Evolutionary conservation across 2,329 filamentous ascomycete species (phyloP).

Genomic region (Sporothrix schenckii): DNA sequence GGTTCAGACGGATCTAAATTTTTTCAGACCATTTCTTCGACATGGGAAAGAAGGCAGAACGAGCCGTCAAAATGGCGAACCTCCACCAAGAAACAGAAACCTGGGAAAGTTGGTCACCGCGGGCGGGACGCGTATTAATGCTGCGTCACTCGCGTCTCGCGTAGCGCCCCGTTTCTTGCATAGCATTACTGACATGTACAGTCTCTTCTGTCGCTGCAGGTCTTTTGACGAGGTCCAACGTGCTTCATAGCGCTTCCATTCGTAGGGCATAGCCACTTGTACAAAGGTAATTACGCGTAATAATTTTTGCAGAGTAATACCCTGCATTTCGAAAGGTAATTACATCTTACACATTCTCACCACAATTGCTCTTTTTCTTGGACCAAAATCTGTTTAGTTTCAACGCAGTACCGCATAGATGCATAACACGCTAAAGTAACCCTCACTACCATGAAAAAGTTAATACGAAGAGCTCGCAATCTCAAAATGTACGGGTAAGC

Average conservation of each 20-base stretch:
- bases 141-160: constrained; percentile 16
- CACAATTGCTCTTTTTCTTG: not conserved
- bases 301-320: not conserved
- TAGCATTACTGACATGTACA: not conserved
- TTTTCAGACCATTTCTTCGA: constrained; percentile 3
- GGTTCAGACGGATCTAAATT: constrained; percentile 20
- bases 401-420: not conserved
- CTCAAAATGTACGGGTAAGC: constrained; percentile 6
- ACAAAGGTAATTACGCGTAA: not conserved
- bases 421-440: constrained; percentile 22
- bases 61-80: not conserved
- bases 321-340: too few relatives aligned
- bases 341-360: not conserved
- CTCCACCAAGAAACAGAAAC: constrained; percentile 8
- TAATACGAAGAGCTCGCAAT: constrained; percentile 24
- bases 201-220: not conserved
- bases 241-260: not conserved
- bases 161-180: constrained; percentile 14
- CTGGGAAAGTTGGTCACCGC: constrained; percentile 19
- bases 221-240: not conserved
- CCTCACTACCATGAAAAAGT: constrained; percentile 19
- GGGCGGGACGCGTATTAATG: constrained; percentile 19
- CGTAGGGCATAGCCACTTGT: not conserved
- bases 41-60: not conserved
- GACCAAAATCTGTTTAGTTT: not conserved